Evolutionary conservation across 106 monocot genomes (phyloP), one percentile per base, ranked within the genome.

Genomic region (Apostasia ramifera): DNA sequence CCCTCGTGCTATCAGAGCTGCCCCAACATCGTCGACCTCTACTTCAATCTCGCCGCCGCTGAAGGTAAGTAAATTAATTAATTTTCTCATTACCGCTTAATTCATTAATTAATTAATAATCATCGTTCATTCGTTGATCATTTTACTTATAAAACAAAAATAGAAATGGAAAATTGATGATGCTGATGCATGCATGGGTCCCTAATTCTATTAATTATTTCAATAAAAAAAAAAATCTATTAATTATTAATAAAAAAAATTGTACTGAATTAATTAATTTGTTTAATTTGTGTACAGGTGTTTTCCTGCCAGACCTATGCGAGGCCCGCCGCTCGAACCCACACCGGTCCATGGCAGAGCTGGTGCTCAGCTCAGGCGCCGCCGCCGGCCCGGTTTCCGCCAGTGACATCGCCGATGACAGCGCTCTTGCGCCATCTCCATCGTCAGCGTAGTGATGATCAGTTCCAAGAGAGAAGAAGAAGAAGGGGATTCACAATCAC

Each of bases 1-100:
- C 13, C 71, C 1, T 53, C 62, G 9, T 93, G 92, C 74, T 79
- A 79, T 59, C 56, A 77, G 13, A 73, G 55, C 49, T 93, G 92
- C 81, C 83, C 88, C 48, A 88, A 88, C 72, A 77, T 93, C 58
- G 67, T 93, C 52, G 86, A 85, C 61, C 92, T 93, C 67, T 93
- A 86, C 79, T 88, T 75, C 73, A 88, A 85, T 40, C 88, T 93
- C 37, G 88, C 92, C 3, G 85, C 85, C 2, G 88, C 71, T 1
- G 88, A 93, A 93, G 88, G 92, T 88, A 75, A 40, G 3, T 55
- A 45, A 3, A 51, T 10, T 8, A 51, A 51, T 51, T 57, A 40
- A 59, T 1, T 5, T 40, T 62, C 61, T 62, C 39, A 37, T 8
- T 38, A 41, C 7, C 15, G n/a, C 3, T 57, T 57, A 3, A 57